Evolutionary conservation across 1,284 basidiomycete genomes (phyloP), one percentile per base, ranked within the genome.

Genomic region (Rhodofomes roseus): DNA sequence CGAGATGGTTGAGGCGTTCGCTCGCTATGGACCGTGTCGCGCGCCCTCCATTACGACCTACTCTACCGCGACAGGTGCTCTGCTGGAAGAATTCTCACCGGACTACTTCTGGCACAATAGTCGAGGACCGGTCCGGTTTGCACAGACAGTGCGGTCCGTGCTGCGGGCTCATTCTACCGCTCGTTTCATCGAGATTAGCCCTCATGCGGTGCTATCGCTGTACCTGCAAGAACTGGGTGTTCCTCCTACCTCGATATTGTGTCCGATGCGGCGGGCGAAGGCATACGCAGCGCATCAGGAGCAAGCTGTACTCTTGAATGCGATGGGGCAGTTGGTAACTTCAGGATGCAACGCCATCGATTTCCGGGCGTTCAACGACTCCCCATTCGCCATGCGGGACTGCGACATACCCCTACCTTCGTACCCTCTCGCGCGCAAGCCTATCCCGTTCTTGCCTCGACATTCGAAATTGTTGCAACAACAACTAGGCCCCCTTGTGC

Each of bases 101-200:
- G 60, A 74, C 20, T 78, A 78, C 59, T 73, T 70, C 44, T 78
- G 76, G 76, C 57, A 65, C 16, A 72, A 70, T 53, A 68, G 68
- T 8, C 65, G 70, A 8, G 59, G 66, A 0, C 71, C 74, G 1
- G 76, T 78, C 20, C 57, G 54, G 11, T 77, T 78, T 62, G 56
- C 62, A 0, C 39, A 67, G 0, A 67, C 71, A 9, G 56, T 73
- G 9, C 31, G 46, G 5, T 56, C 60, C 4, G 54, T 73, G 16
- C 51, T 68, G 0, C 41, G 60, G 2, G 54, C 60, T n/a, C 51
- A 65, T 18, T 64, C 65, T 6, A 60, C 59, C 34, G 65, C 70
- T n/a, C 60, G 54, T 4, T 74, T 71, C 60, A 53, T 76, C 9
- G 75, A 76, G 50, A 63, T 77, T 31, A 61, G 65, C 16, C 74